phyloP scores from a whole-genome alignment of 768 basidiomycete genomes.

The Chalciporus piperatus region DNA sequence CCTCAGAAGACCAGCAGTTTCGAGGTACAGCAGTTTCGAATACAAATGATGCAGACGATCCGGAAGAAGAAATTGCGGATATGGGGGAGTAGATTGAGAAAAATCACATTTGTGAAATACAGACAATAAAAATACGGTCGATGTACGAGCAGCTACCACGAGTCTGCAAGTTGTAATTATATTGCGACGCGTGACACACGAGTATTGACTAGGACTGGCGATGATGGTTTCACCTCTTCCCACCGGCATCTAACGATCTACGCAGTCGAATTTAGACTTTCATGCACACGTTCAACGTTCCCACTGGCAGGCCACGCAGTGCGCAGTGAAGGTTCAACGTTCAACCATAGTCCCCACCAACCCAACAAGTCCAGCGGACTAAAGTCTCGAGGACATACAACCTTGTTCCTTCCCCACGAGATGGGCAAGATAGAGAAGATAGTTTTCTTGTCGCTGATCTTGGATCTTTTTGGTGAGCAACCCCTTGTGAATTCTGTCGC shows the following conservation, averaged over 20 bases:
- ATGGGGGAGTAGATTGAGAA: slow-evolving; percentile 3
- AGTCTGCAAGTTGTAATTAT: too few relatives aligned
- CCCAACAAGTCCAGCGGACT: background rate
- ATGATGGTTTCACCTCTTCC: too few relatives aligned
- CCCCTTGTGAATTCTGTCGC: too few relatives aligned
- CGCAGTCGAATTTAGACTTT: too few relatives aligned
- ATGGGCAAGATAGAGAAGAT: slow-evolving; percentile 75
- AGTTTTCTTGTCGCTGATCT: slow-evolving; percentile 86
- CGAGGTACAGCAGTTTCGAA: slow-evolving; percentile 43
- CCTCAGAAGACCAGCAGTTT: slow-evolving; percentile 81
- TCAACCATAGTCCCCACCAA: background rate
- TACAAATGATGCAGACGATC: slow-evolving; percentile 22
- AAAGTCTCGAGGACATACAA: background rate
- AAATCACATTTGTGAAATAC: background rate
- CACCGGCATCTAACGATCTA: too few relatives aligned
- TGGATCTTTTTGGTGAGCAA: slow-evolving; percentile 77
- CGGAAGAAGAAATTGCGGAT: slow-evolving; percentile 10
- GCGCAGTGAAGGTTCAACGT: background rate
- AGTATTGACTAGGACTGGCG: too few relatives aligned
- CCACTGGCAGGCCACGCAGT: too few relatives aligned
- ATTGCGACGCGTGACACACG: too few relatives aligned
- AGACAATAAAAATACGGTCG: background rate
- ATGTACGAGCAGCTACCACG: too few relatives aligned
- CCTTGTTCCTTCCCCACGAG: background rate
- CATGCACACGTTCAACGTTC: too few relatives aligned